Base-by-base conservation (phyloP, 176 grass and related monocot species). In the Phoenix dactylifera region DNA sequence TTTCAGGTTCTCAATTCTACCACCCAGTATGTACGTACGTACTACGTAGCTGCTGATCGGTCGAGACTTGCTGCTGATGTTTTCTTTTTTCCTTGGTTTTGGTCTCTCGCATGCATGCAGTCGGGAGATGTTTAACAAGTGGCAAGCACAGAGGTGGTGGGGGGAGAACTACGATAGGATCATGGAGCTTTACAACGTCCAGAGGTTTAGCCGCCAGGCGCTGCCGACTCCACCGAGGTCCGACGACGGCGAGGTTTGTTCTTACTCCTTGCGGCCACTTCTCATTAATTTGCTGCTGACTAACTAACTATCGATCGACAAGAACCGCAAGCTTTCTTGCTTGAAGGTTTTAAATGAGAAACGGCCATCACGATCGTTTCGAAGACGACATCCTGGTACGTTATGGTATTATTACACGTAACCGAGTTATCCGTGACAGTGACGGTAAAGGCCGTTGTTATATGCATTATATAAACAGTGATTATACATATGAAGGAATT, bases 141-240 rank as follows among this genome's bases (percentile, higher is more conserved):
- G 72, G 85, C 85, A 88, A 63, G 85, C 85, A 17, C 85, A 88
- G 76, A 82, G 75, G 60, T 88, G 85, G 85, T 83, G 85, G 85
- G 80, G 80, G 35, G 85, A 88, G 51, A 83, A 88, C 76, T 83
- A 69, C 68, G 85, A 88, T 30, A 65, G 85, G 4, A 73, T 88
- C 72, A 83, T 88, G 76, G 80, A 88, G 80, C 72, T 88, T 54
- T 88, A 88, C 72, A 88, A 88, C 60, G 85, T 88, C 6, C 80
- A 75, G 1, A 68, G 84, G 35, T 79, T 87, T 67, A 82, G 62
- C 78, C 75, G 80, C 2, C 80, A 88, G 39, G 80, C 71, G 4
- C 76, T 88, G 63, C 80, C 85, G 19, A 69, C 84, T 15, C 94
- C 88, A 12, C 60, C 80, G 22, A 79, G 81, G 55, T 98, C 94